phyloP scores from a whole-genome alignment of 768 basidiomycete genomes.

The Ramaria sp. region DNA sequence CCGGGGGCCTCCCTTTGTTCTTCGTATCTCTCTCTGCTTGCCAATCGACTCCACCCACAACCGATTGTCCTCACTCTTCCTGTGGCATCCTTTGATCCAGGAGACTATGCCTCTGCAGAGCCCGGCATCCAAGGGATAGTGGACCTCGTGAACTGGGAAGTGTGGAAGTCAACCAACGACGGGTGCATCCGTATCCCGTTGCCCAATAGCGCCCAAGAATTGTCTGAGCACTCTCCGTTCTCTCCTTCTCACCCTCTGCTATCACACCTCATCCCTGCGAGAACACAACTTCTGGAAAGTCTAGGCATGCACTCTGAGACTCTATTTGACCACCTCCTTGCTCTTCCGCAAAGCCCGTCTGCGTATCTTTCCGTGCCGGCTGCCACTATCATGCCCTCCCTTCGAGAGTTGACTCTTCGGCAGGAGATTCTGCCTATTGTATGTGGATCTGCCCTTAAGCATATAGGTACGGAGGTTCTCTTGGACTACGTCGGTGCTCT shows the following conservation, averaged over 20 bases:
- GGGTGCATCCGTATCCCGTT: slow-evolving; percentile 36
- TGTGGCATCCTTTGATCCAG: slow-evolving; percentile 61
- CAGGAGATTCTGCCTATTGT: slow-evolving; percentile 67
- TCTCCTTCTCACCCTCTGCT: slow-evolving; percentile 55
- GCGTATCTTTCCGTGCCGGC: slow-evolving; percentile 54
- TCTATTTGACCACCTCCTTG: slow-evolving; percentile 63
- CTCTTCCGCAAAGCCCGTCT: slow-evolving; percentile 41
- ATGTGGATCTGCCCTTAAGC: slow-evolving; percentile 72
- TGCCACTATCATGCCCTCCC: slow-evolving; percentile 42
- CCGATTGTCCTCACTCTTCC: slow-evolving; percentile 65
- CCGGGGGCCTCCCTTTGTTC: slow-evolving; percentile 71
- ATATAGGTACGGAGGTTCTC: slow-evolving; percentile 71
- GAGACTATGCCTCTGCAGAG: slow-evolving; percentile 58
- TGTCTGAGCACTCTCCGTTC: slow-evolving; percentile 34
- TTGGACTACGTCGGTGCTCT: slow-evolving; percentile 78
- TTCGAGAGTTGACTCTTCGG: slow-evolving; percentile 56
- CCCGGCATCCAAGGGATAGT: slow-evolving; percentile 80
- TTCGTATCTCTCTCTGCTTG: slow-evolving; percentile 60
- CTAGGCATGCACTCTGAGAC: slow-evolving; percentile 73
- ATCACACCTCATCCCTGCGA: slow-evolving; percentile 52
- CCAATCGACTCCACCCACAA: slow-evolving; percentile 65
- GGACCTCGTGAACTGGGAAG: slow-evolving; percentile 73
- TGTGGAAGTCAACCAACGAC: slow-evolving; percentile 62
- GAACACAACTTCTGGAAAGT: slow-evolving; percentile 62
- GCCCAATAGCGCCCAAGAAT: slow-evolving; percentile 36